phyloP scores from a whole-genome alignment of 2,329 filamentous ascomycete genomes.

The Calonectria pauciramosa region DNA sequence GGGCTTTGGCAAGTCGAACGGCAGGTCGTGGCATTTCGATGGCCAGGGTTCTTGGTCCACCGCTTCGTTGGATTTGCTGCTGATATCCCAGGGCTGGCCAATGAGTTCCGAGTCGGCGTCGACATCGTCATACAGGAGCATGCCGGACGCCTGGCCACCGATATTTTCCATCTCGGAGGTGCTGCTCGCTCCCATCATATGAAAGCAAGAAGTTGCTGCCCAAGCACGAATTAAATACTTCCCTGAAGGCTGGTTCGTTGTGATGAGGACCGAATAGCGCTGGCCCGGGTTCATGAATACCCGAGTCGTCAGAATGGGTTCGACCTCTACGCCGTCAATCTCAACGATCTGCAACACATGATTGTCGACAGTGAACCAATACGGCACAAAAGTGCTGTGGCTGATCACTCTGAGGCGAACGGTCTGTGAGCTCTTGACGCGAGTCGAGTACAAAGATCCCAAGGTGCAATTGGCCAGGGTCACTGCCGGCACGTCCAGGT shows the following conservation, averaged over 20 bases:
- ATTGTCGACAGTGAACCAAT: constrained; percentile 60
- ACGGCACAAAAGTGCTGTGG: constrained; percentile 54
- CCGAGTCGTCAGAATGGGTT: constrained; percentile 57
- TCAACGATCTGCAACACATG: constrained; percentile 55
- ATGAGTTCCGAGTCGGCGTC: constrained; percentile 22
- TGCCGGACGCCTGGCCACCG: constrained; percentile 31
- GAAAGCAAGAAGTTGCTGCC: constrained; percentile 23
- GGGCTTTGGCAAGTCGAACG: constrained; percentile 36
- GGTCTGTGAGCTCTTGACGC: constrained; percentile 43
- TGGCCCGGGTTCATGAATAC: constrained; percentile 64
- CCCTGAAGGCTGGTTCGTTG: constrained; percentile 51
- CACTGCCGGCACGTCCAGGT: neutral
- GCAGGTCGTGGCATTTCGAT: constrained; percentile 31
- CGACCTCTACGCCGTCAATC: constrained; percentile 65
- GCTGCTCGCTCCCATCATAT: neutral
- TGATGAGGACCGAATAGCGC: constrained; percentile 63
- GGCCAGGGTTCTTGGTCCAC: constrained; percentile 16
- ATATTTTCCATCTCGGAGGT: constrained; percentile 17
- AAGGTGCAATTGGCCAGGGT: constrained; percentile 25
- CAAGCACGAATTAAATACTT: constrained; percentile 37
- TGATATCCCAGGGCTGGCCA: constrained; percentile 33
- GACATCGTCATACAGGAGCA: constrained; percentile 32
- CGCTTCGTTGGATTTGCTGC: neutral
- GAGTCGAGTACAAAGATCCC: constrained; percentile 50
- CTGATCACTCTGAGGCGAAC: constrained; percentile 56